phyloP scores from a whole-genome alignment of 2,329 filamentous ascomycete genomes.

The Ascochyta koolunga region DNA sequence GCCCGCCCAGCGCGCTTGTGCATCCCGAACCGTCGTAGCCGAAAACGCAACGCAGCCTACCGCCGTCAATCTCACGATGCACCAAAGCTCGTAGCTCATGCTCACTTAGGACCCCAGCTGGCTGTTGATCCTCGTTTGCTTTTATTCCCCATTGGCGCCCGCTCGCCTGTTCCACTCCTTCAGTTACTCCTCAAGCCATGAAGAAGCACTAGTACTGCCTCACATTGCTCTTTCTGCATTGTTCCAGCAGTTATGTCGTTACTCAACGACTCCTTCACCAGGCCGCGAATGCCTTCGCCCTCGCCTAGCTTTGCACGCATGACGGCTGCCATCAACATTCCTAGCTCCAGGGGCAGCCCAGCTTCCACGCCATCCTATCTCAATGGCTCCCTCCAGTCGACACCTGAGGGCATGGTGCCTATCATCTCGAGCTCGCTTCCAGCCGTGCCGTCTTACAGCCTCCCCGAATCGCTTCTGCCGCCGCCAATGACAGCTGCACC shows the following conservation, averaged over 20 bases:
- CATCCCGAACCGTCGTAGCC: constrained; percentile 31
- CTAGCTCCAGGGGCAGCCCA: constrained; percentile 49
- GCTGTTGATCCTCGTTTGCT: constrained; percentile 36
- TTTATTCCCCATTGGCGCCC: constrained; percentile 36
- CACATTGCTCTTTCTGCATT: constrained; percentile 18
- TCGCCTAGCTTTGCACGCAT: constrained; percentile 38
- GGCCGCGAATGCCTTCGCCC: constrained; percentile 43
- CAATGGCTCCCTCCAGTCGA: constrained; percentile 69
- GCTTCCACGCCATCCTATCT: constrained; percentile 47
- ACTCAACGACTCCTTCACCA: constrained; percentile 36
- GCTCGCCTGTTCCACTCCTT: constrained; percentile 27
- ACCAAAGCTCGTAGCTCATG: constrained; percentile 31
- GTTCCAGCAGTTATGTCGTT: constrained; percentile 30
- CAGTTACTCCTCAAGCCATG: constrained; percentile 30
- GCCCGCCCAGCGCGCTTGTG: constrained; percentile 42
- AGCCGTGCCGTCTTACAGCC: constrained; percentile 62
- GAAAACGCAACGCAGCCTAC: constrained; percentile 23
- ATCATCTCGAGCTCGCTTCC: constrained; percentile 59
- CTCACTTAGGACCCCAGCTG: constrained; percentile 32
- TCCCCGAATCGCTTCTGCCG: constrained; percentile 73
- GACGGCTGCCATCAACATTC: constrained; percentile 43
- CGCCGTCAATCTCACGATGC: constrained; percentile 39
- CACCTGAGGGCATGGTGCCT: constrained; percentile 67
- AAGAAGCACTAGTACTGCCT: constrained; percentile 30
- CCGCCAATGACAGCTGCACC: constrained; percentile 56